These are phyloP conservation scores for Pleurotus platypus DNA, from an alignment of 768 basidiomycete genomes.

Conservation along the genomic window DNA sequence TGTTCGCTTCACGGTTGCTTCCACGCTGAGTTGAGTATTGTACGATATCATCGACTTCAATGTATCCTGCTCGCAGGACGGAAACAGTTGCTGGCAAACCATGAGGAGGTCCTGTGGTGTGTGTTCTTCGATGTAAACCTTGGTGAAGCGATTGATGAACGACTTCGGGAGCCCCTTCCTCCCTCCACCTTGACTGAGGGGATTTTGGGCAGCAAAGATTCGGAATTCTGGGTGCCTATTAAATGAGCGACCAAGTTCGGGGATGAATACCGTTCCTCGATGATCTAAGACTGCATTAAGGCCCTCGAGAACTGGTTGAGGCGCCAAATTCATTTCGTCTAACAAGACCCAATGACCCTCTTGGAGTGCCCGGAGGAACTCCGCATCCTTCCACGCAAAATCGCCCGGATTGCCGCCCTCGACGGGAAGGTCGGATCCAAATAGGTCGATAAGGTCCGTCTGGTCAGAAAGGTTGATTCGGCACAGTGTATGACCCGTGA, in stretches of 20 bases:
- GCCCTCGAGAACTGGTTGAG: conserved; percentile 94
- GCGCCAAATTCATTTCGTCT: conserved; percentile 99
- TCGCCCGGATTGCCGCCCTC: conserved; percentile 89
- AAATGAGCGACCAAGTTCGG: conserved; percentile 90
- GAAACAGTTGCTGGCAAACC: conserved; percentile 76
- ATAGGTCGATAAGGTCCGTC: conserved; percentile 93
- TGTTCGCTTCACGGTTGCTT: conserved; percentile 55
- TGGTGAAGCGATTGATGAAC: conserved; percentile 97
- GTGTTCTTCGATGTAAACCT: conserved; percentile 90
- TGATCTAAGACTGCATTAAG: conserved; percentile 96
- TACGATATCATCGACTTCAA: conserved; percentile 79
- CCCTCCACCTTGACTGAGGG: conserved; percentile 92
- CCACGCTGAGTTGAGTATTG: conserved; percentile 67
- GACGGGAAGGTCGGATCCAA: conserved; percentile 93
- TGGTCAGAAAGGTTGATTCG: conserved; percentile 98
- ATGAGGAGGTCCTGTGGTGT: conserved; percentile 70
- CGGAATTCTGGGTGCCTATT: conserved; percentile 88
- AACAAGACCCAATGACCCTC: conserved; percentile 97
- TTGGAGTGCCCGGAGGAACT: conserved; percentile 90
- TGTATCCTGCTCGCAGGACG: conserved; percentile 45
- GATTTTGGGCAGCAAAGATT: conserved; percentile 97
- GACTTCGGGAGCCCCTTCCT: conserved; percentile 97
- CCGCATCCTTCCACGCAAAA: conserved; percentile 97
- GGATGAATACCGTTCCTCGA: conserved; percentile 91
- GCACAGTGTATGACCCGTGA: conserved; percentile 74